Percentiles rank a stretch among this genome's conserved stretches.
Conservation (phyloP, 164 flowering plant genomes). For the Piper longum region DNA sequence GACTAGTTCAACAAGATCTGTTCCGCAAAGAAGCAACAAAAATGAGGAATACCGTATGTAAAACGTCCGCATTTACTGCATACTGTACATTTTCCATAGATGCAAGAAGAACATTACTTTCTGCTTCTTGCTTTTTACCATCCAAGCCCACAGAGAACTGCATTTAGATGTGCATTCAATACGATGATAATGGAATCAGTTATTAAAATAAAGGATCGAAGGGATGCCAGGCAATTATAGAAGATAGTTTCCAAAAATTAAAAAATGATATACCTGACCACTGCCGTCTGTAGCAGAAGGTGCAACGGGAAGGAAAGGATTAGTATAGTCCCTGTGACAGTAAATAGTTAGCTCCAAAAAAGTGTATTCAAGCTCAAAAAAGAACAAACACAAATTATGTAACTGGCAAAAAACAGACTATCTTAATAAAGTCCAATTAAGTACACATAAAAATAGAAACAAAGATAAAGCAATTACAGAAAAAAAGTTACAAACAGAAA, state of each 20-base stretch:
- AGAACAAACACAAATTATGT: not conserved
- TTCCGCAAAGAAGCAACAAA: not conserved
- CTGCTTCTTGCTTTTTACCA: constrained; percentile 71
- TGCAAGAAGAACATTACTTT: constrained; percentile 94
- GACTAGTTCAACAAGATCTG: not conserved
- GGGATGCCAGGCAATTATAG: no score
- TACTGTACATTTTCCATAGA: constrained; percentile 97
- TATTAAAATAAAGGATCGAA: not conserved
- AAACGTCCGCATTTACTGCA: constrained; percentile 79
- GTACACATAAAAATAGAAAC: no score
- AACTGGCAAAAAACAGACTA: not conserved
- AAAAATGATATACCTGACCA: constrained; percentile 45
- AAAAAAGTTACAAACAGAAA: no score
- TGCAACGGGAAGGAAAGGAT: constrained; percentile 88
- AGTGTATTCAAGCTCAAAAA: no score
- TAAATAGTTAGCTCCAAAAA: not conserved
- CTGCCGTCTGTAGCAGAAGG: constrained; percentile 84
- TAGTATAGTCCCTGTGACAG: constrained; percentile 73
- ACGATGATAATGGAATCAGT: not conserved
- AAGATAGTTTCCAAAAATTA: no score
- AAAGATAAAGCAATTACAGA: no score
- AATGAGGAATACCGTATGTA: constrained; percentile 54
- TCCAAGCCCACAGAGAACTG: constrained; percentile 56
- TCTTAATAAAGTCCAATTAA: no score
- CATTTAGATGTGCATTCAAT: constrained; percentile 1